Conservation (phyloP, 78 protist genomes). For the Goniomonas avonlea region DNA sequence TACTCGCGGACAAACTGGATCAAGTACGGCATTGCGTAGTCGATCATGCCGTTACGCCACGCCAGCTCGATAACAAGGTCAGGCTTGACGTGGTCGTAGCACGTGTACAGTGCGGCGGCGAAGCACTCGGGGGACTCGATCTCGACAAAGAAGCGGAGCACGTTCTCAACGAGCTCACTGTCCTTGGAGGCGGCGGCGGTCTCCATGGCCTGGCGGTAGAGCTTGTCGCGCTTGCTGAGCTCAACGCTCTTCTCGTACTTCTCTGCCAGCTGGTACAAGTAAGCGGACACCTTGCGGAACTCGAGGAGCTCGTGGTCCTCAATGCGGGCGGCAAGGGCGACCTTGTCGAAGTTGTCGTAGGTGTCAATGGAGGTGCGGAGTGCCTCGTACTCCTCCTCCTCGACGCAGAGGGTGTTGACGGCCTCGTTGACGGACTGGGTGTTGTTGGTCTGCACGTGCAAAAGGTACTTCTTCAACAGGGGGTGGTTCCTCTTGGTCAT, state of each 20-base stretch:
- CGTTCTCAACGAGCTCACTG: slow-evolving; percentile 72
- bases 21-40: slow-evolving; percentile 96
- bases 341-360: slow-evolving; percentile 75
- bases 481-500: slow-evolving; percentile 44
- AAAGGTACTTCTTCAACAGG: slow-evolving; percentile 68
- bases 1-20: slow-evolving; percentile 60
- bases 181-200: slow-evolving; percentile 82
- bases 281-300: slow-evolving; percentile 80
- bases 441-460: slow-evolving; percentile 29
- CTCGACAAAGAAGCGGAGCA: slow-evolving; percentile 87
- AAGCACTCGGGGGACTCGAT: slow-evolving; percentile 68
- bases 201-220: slow-evolving; percentile 90
- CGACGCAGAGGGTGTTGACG: slow-evolving; percentile 80
- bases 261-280: slow-evolving; percentile 65
- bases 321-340: slow-evolving; percentile 77
- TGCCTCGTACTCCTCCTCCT: slow-evolving; percentile 91
- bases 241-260: slow-evolving; percentile 76
- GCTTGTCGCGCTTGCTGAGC: slow-evolving; percentile 86
- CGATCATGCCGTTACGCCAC: slow-evolving; percentile 88
- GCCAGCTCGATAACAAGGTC: slow-evolving; percentile 91
- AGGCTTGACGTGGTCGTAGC: slow-evolving; percentile 78
- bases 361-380: slow-evolving; percentile 75
- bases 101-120: slow-evolving; percentile 88
- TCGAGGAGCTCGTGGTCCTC: slow-evolving; percentile 90
- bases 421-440: slow-evolving; percentile 85